phyloP scores from a whole-genome alignment of 2,329 filamentous ascomycete species.

The Tolypocladium amazonense region DNA sequence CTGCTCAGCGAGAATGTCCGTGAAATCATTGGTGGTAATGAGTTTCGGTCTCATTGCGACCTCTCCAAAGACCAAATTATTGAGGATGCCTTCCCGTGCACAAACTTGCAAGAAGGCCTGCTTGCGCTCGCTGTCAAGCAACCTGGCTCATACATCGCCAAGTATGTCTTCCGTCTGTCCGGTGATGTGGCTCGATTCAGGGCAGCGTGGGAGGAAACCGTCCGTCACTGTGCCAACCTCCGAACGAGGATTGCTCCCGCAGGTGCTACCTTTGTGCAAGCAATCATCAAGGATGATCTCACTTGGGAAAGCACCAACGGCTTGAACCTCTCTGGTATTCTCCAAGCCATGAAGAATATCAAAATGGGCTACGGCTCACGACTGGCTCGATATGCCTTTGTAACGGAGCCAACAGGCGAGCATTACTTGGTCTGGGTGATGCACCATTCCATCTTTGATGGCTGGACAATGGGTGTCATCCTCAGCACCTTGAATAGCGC shows the following conservation, averaged over 20 bases:
- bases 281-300: background rate
- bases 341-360: background rate
- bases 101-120: slow-evolving; percentile 25
- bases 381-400: slow-evolving; percentile 1
- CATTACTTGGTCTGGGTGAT: slow-evolving; percentile 9
- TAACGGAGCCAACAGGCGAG: background rate
- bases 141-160: slow-evolving; percentile 10
- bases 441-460: slow-evolving; percentile 14
- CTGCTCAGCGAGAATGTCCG: background rate
- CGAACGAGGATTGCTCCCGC: slow-evolving; percentile 5
- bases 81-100: slow-evolving; percentile 20
- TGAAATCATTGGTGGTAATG: background rate
- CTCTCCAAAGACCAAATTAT: slow-evolving; percentile 2
- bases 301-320: background rate
- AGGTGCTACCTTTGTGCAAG: slow-evolving; percentile 2
- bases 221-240: slow-evolving; percentile 3
- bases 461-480: slow-evolving; percentile 6
- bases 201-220: slow-evolving; percentile 13
- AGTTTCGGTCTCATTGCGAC: background rate
- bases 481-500: background rate
- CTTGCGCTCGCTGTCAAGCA: slow-evolving; percentile 19
- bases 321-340: background rate
- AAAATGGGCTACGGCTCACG: slow-evolving; percentile 2
- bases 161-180: slow-evolving; percentile 19
- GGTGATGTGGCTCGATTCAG: slow-evolving; percentile 17